These are phyloP conservation scores for Leishmania arabica DNA, from an alignment of 208 protist genomes.

Conservation along the genomic window DNA sequence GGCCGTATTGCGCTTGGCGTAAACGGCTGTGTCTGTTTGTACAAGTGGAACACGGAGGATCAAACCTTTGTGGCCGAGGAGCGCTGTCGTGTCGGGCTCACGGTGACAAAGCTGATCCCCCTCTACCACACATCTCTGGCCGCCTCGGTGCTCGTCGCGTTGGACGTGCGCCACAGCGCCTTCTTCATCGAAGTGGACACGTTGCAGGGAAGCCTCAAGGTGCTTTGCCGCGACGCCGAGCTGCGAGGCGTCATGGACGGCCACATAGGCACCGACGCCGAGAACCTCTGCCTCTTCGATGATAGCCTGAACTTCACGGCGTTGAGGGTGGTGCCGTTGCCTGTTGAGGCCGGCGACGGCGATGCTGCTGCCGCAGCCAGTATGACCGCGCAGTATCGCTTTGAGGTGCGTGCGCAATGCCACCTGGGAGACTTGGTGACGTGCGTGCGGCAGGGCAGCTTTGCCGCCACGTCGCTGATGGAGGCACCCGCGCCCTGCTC, in stretches of 20 bases:
- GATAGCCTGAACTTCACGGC: slow-evolving; percentile 64
- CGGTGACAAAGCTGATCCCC: slow-evolving; percentile 66
- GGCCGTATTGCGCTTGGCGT: slow-evolving; percentile 79
- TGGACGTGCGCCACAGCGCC: slow-evolving; percentile 73
- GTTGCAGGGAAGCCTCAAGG: slow-evolving; percentile 66
- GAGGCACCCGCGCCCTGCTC: neutral
- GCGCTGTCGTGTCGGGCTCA: slow-evolving; percentile 56
- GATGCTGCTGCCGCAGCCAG: neutral
- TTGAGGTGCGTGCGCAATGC: slow-evolving; percentile 42
- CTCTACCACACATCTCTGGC: slow-evolving; percentile 19
- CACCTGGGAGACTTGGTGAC: slow-evolving; percentile 82
- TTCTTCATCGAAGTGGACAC: slow-evolving; percentile 66
- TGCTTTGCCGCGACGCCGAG: slow-evolving; percentile 52
- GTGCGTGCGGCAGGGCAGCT: slow-evolving; percentile 61
- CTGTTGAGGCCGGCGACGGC: slow-evolving; percentile 7
- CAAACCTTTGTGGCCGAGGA: slow-evolving; percentile 76
- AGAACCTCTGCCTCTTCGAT: slow-evolving; percentile 59
- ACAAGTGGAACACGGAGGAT: slow-evolving; percentile 67
- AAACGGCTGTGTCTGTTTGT: slow-evolving; percentile 70
- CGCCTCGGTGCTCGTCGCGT: slow-evolving; percentile 50
- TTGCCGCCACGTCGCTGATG: slow-evolving; percentile 43
- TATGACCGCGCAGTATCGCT: slow-evolving; percentile 6
- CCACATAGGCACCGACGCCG: slow-evolving; percentile 11
- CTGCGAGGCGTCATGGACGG: slow-evolving; percentile 74
- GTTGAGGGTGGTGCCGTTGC: slow-evolving; percentile 35